Evolutionary conservation across 2,329 filamentous ascomycete species (phyloP).

Genomic region (Epichloe typhina): DNA sequence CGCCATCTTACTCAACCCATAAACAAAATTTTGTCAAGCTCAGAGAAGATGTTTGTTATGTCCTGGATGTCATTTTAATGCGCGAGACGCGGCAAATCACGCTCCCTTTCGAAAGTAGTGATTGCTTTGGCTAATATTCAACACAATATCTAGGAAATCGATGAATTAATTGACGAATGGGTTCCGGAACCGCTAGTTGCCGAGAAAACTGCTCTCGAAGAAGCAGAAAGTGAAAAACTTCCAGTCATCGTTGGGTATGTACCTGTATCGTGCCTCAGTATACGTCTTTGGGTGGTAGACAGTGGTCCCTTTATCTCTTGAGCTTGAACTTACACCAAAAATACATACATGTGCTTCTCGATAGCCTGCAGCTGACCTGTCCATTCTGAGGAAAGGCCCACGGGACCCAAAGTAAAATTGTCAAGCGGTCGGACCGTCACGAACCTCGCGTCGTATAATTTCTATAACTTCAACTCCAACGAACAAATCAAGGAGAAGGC

Average conservation of each 20-base stretch:
- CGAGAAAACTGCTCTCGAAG: constrained; percentile 60
- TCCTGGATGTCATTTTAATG: background rate
- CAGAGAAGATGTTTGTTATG: constrained; percentile 53
- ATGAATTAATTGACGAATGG: constrained; percentile 95
- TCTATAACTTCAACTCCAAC: constrained; percentile 92
- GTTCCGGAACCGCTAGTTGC: constrained; percentile 81
- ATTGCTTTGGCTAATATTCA: constrained; percentile 1
- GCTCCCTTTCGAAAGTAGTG: background rate
- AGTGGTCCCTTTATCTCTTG: background rate
- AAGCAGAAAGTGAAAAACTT: constrained; percentile 68
- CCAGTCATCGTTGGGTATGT: constrained; percentile 76
- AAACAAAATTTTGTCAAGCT: constrained; percentile 83
- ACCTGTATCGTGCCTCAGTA: background rate
- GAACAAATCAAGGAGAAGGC: constrained; percentile 91
- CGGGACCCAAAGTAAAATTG: constrained; percentile 81
- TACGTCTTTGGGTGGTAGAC: background rate
- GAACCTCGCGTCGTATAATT: constrained; percentile 92
- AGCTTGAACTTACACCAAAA: background rate
- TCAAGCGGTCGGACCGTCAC: constrained; percentile 78
- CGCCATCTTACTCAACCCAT: constrained; percentile 82
- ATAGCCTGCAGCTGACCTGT: background rate
- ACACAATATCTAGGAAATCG: constrained; percentile 53
- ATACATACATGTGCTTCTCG: background rate
- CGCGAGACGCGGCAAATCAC: background rate
- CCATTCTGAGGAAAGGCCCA: constrained; percentile 46